Percentiles rank a stretch among this genome's conserved stretches.
Evolutionary conservation across 352 stramenopile genomes (phyloP).

Genomic region (Phytopythium litorale): DNA sequence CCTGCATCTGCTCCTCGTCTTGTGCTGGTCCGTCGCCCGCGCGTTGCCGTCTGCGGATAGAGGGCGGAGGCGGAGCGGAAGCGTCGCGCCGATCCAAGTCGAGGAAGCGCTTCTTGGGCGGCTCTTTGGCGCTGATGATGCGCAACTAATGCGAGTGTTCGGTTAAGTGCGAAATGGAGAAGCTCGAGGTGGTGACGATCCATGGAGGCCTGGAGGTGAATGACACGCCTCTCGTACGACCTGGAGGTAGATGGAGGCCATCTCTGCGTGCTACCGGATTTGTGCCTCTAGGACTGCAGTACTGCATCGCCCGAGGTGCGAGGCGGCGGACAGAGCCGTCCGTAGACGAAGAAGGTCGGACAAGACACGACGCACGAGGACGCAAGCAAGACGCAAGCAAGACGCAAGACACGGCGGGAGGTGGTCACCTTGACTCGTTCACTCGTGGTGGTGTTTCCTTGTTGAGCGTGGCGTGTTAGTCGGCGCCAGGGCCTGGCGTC

Average conservation of each 20-base stretch:
- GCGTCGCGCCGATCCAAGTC: slow-evolving; percentile 2
- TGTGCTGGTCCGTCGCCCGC: not conserved
- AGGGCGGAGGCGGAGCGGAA: not conserved
- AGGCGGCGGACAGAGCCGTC: not conserved
- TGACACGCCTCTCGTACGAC: too few species aligned
- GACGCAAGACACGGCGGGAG: not conserved
- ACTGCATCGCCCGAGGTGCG: not conserved
- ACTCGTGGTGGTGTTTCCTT: slow-evolving; percentile 8
- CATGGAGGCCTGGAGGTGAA: not conserved
- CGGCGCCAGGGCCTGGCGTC: not conserved
- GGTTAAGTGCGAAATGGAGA: slow-evolving; percentile 3
- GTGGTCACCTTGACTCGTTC: slow-evolving; percentile 10
- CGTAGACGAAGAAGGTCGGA: not conserved
- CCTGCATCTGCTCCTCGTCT: not conserved
- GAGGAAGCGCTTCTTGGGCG: not conserved
- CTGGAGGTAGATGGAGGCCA: not conserved
- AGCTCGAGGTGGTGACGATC: not conserved
- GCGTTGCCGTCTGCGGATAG: not conserved
- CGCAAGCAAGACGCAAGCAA: not conserved
- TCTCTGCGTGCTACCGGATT: too few species aligned
- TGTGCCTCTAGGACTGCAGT: too few species aligned
- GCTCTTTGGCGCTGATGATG: not conserved
- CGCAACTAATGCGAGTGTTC: not conserved
- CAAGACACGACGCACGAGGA: not conserved
- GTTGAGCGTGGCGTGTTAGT: slow-evolving; percentile 3